A percentile compares a stretch with the other conserved stretches of the same genome.
phyloP scores from a whole-genome alignment of 805 yeast species.

The Zygotorulaspora chibaensis region DNA sequence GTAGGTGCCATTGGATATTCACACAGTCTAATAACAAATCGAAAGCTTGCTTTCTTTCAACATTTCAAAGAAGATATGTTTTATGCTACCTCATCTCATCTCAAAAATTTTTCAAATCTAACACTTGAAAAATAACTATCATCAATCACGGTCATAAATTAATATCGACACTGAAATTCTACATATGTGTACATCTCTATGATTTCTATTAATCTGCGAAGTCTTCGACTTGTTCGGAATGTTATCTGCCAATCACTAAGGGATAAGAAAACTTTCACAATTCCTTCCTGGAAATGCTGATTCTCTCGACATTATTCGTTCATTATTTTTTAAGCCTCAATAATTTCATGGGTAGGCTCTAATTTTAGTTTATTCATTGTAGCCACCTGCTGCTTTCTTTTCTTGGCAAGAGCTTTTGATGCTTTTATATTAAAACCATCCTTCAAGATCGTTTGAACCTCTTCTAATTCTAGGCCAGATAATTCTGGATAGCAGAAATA shows the following conservation, averaged over 20 bases:
- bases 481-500: slow-evolving; percentile 90
- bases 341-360: slow-evolving; percentile 12
- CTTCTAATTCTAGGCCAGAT: slow-evolving; percentile 85
- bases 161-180: not conserved
- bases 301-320: no score
- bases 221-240: not conserved
- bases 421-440: slow-evolving; percentile 84
- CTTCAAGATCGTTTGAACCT: slow-evolving; percentile 73
- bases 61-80: slow-evolving; percentile 5
- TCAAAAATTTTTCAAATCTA: slow-evolving; percentile 11
- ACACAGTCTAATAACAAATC: not conserved
- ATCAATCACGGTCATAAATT: not conserved
- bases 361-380: slow-evolving; percentile 9
- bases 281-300: no score
- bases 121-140: not conserved
- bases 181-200: not conserved
- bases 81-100: slow-evolving; percentile 11
- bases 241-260: not conserved
- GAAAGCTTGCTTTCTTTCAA: not conserved
- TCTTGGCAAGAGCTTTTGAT: slow-evolving; percentile 51
- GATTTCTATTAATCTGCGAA: no score
- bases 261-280: no score
- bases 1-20: slow-evolving; percentile 8
- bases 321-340: slow-evolving; percentile 8
- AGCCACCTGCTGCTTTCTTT: slow-evolving; percentile 35